These are phyloP conservation scores for Penicillium canariense DNA, from an alignment of 495 filamentous ascomycete genomes.

Conservation along the genomic window DNA sequence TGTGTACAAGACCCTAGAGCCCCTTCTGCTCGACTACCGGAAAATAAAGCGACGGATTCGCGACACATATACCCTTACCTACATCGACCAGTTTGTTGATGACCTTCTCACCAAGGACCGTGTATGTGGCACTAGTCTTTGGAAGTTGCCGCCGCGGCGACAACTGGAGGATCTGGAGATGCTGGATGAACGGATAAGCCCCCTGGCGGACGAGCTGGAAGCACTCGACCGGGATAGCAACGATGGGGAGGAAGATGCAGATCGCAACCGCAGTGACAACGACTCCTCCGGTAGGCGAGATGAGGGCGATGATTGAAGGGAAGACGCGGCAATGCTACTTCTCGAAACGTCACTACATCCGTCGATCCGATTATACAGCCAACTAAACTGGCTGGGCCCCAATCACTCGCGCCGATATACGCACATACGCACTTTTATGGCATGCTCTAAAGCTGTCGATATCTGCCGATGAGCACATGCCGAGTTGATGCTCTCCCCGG, in stretches of 20 bases:
- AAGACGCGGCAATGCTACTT: not conserved
- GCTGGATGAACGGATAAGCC: slow-evolving; percentile 81
- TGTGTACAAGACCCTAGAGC: slow-evolving; percentile 78
- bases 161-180: slow-evolving; percentile 87
- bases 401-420: not conserved
- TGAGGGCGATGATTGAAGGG: slow-evolving; percentile 30
- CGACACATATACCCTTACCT: slow-evolving; percentile 68
- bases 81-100: slow-evolving; percentile 92
- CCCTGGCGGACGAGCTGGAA: slow-evolving; percentile 77
- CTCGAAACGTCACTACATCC: not conserved
- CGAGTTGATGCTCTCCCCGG: not conserved
- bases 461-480: not conserved
- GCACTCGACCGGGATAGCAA: slow-evolving; percentile 70
- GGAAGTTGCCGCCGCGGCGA: slow-evolving; percentile 81
- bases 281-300: slow-evolving; percentile 10
- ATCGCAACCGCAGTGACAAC: slow-evolving; percentile 20
- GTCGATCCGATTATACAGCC: not conserved
- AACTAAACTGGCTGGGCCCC: not conserved
- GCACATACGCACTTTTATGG: not conserved
- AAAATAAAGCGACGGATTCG: slow-evolving; percentile 76
- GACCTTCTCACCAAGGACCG: slow-evolving; percentile 86
- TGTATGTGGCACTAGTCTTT: slow-evolving; percentile 86
- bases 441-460: not conserved
- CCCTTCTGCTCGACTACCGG: slow-evolving; percentile 74
- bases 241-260: slow-evolving; percentile 28